Conservation (phyloP, 2,329 filamentous ascomycete genomes). For the Fusarium oligoseptatum region DNA sequence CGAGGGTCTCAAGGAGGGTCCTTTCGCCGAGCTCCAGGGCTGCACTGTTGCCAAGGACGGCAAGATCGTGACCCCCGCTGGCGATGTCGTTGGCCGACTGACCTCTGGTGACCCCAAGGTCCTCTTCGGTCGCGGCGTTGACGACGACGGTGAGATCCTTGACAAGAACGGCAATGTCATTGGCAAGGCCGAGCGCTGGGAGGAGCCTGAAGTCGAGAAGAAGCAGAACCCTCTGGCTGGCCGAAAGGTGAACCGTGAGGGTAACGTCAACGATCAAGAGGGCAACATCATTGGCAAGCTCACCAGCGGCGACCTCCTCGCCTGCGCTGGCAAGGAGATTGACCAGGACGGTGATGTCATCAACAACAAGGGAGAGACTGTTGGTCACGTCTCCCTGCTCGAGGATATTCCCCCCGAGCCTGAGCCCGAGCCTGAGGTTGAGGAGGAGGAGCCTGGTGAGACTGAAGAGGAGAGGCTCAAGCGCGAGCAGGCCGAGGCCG, state of each 20-base stretch:
- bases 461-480: slow-evolving; percentile 25
- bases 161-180: slow-evolving; percentile 78
- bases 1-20: slow-evolving; percentile 73
- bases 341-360: slow-evolving; percentile 79
- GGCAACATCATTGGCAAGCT: slow-evolving; percentile 75
- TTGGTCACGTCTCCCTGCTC: slow-evolving; percentile 77
- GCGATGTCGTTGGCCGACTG: slow-evolving; percentile 80
- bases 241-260: slow-evolving; percentile 69
- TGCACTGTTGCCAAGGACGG: slow-evolving; percentile 78
- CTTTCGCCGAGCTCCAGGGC: slow-evolving; percentile 75
- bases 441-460: slow-evolving; percentile 69
- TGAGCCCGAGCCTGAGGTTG: slow-evolving; percentile 67
- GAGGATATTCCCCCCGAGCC: slow-evolving; percentile 67
- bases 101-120: slow-evolving; percentile 78
- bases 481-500: slow-evolving; percentile 51
- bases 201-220: slow-evolving; percentile 66
- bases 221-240: slow-evolving; percentile 66
- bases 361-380: slow-evolving; percentile 74
- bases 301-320: slow-evolving; percentile 73
- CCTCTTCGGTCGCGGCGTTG: slow-evolving; percentile 79
- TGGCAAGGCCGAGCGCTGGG: slow-evolving; percentile 71
- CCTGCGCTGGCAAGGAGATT: slow-evolving; percentile 76
- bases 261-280: slow-evolving; percentile 70
- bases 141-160: slow-evolving; percentile 85
- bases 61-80: slow-evolving; percentile 74